Evolutionary conservation across 495 filamentous ascomycete species (phyloP), one percentile per base, ranked within the genome.

Genomic region (Neurospora sp.): DNA sequence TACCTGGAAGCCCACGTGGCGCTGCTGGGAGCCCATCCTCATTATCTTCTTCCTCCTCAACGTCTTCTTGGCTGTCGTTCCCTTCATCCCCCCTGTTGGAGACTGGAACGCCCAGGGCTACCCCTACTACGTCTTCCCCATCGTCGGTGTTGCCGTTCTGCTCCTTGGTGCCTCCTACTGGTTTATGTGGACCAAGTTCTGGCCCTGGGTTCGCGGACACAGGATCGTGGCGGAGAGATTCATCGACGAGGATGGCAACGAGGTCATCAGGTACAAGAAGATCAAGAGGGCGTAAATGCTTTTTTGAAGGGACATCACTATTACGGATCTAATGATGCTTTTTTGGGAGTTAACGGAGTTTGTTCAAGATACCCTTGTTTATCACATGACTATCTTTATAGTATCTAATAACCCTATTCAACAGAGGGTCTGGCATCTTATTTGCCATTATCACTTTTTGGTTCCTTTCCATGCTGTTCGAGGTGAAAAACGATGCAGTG

Each of bases 81-180:
- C 85, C 9, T 83, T 87, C 72, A 83, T 87, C 41, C 86, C 86
- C 9, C 86, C 85, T 3, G 71, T 71, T 35, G 84, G 85, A 27
- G 81, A 83, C 74, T 84, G 84, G 77, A 84, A 86, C 62, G 84
- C 84, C 37, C 77, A 84, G 23, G 81, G 80, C 11, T 84, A 87
- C 20, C 86, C 86, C 23, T 87, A 86, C 75, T 87, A 83, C 72
- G 77, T 86, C 14, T 86, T 86, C 77, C 85, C 85, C 16, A 84
- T 87, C 7, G 86, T 88, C 14, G 86, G 85, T 46, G 80, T 86
- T 4, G 82, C 80, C 3, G 83, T 88, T 31, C 72, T 88, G 71
- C 72, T 83, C 27, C 80, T 83, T 23, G 86, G 86, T 16, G 85
- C 54, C 16, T 71, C 86, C 3, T 88, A 88, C 76, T 88, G 86